Evolutionary conservation across 176 grass and related monocot genomes (phyloP), one percentile per base, ranked within the genome.

Genomic region (Musa troglodytarum): DNA sequence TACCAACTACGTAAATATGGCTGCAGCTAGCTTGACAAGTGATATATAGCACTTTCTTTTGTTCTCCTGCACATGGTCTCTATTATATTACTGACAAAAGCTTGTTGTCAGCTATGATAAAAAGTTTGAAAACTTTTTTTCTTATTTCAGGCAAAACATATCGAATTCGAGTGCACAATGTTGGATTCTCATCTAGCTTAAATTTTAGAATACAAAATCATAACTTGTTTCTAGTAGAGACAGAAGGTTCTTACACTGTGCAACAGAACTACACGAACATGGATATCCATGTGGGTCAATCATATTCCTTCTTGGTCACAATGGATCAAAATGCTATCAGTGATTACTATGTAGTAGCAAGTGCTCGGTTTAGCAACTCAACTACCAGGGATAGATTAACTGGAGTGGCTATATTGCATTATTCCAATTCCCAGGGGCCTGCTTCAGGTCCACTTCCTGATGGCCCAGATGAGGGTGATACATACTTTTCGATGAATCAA

Each of bases 271-370:
- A 93, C 77, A 88, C 80, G 76, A 91, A 89, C 84, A 78, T 98
- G 94, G 94, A 98, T 76, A 89, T 98, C 75, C 94, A 98, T 81
- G 94, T 98, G 1, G 88, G 90, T 11, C 90, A 98, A 58, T 98
- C 88, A 10, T 98, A 87, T 74, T 98, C 94, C 3, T 93, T 93
- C 84, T 74, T 93, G 50, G 88, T 93, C 73, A 98, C 84, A 43
- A 91, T 98, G 94, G 94, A 98, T 70, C 94, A 93, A 80, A 98
- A 93, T 57, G 80, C 90, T 26, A 85, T 56, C 80, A 84, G 69
- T 11, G 94, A 98, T 72, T 98, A 98, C 20, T 98, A 98, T 17
- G 80, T 98, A 7, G 86, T 91, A 21, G 90, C 90, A 16, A 98
- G 83, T 11, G 87, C 90, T 26, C 90, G 88, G 22, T 98, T 93